A percentile compares a stretch with the other conserved stretches of the same genome.
Evolutionary conservation across 805 yeast genomes (phyloP).

Genomic region (Candida ovalis): DNA sequence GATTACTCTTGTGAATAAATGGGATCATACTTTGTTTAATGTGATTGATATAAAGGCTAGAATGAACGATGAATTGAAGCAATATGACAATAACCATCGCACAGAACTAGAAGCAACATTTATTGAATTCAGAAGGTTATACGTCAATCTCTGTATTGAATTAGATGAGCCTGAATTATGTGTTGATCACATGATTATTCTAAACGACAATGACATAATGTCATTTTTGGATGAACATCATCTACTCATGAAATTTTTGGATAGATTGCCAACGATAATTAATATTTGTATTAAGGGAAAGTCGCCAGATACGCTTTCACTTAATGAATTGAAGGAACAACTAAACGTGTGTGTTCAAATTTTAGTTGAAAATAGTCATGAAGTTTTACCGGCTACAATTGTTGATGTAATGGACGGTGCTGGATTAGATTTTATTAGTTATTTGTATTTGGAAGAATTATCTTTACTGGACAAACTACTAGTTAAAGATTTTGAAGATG

Average conservation of each 20-base stretch:
- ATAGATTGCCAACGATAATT: conserved; percentile 50
- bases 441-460: conserved; percentile 62
- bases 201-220: conserved; percentile 53
- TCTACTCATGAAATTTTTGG: conserved; percentile 47
- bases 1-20: conserved; percentile 39
- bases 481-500: conserved; percentile 58
- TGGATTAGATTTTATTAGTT: conserved; percentile 49
- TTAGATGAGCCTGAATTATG: conserved; percentile 60
- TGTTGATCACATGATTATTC: conserved; percentile 54
- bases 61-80: conserved; percentile 45
- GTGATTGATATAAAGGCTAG: conserved; percentile 37
- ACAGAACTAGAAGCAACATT: neutral
- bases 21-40: conserved; percentile 60
- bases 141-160: conserved; percentile 53
- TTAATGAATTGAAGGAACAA: conserved; percentile 36
- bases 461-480: conserved; percentile 51
- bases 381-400: conserved; percentile 52
- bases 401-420: conserved; percentile 42
- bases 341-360: conserved; percentile 46
- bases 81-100: conserved; percentile 15
- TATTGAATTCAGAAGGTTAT: conserved; percentile 36
- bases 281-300: conserved; percentile 27
- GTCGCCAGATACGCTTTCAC: conserved; percentile 38
- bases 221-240: conserved; percentile 61
- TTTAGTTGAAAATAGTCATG: conserved; percentile 62